A percentile compares a stretch with the other conserved stretches of the same genome.
phyloP scores from a whole-genome alignment of 805 yeast species.

The Candida germanica region DNA sequence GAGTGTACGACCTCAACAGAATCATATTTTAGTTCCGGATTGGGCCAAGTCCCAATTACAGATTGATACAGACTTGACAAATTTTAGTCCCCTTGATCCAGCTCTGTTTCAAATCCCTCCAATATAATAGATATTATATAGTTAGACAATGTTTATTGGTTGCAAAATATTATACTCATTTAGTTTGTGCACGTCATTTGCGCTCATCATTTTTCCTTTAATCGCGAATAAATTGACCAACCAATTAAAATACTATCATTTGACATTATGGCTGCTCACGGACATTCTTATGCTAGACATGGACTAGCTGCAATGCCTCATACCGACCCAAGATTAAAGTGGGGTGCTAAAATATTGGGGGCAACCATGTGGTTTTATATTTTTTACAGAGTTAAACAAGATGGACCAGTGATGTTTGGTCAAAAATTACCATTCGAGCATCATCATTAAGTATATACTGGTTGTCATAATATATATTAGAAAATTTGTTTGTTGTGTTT shows the following conservation, averaged over 20 bases:
- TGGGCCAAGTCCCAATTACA: constrained; percentile 19
- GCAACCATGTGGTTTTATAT: constrained; percentile 91
- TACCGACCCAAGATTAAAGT: constrained; percentile 53
- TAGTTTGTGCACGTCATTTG: no score
- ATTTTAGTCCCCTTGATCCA: constrained; percentile 10
- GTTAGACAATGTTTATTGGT: no score
- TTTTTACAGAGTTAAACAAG: constrained; percentile 74
- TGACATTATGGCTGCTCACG: constrained; percentile 40
- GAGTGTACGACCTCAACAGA: constrained; percentile 41
- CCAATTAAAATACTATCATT: constrained; percentile 8
- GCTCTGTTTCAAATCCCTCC: constrained; percentile 11
- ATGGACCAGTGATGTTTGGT: constrained; percentile 59
- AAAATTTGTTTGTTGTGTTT: no score
- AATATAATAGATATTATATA: not conserved
- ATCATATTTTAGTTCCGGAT: constrained; percentile 41
- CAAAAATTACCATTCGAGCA: constrained; percentile 38
- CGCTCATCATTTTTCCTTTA: not conserved
- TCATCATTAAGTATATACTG: constrained; percentile 21
- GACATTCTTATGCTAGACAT: constrained; percentile 45
- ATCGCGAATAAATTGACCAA: not conserved
- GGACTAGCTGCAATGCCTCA: constrained; percentile 67
- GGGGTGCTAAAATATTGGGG: constrained; percentile 67
- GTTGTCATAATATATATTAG: no score
- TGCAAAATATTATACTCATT: no score
- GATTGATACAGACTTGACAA: constrained; percentile 6